Base-by-base conservation (phyloP, 1,139 yeast species). In the Debaryomyces udenii region DNA sequence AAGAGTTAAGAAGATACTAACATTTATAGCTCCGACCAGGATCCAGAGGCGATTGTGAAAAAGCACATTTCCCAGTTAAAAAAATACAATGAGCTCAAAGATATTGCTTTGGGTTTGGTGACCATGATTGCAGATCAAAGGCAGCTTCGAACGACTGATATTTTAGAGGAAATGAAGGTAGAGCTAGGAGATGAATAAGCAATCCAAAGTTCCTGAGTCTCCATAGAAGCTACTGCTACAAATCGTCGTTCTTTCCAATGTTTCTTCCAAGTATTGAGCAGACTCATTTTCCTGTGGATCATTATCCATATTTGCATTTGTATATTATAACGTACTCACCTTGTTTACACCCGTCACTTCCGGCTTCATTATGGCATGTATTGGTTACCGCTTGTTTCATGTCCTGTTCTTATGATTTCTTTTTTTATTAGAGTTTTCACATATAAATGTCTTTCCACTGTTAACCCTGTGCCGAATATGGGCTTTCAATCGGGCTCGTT, bases 71-170 rank as follows among this genome's bases (percentile, higher is more conserved):
- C 58, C 39, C 68, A 68, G 47, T 56, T 77, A 37, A 66, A 70
- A 41, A 57, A 64, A 44, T 78, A 78, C 54, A 71, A 77, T 48
- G 81, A 76, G 42, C 56, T 77, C 38, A 70, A 72, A 46, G 82
- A 76, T 50, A 66, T 73, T 13, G 81, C 81, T 1, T 56, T 76
- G 47, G 74, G 72, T 3, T 56, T 78, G 44, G 70, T 78, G 18
- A 66, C 74, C 26, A 62, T 75, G 67, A 76, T 78, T 37, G 80
- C 81, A 2, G 78, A 74, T 44, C 77, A 72, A 45, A 62, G 76
- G 40, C 61, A 69, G 36, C 58, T 72, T 15, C 59, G 70, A 39
- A 64, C 75, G 14, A 57, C 64, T 9, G 76, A 72, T 41, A 67
- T 76, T 16, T 53, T 77, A 30, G 62, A 64, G 42, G 68, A 65